A percentile compares a stretch with the other conserved stretches of the same genome.
These are phyloP conservation scores for Cercospora sp. DNA, from an alignment of 2,329 filamentous ascomycete genomes.

Conservation along the genomic window DNA sequence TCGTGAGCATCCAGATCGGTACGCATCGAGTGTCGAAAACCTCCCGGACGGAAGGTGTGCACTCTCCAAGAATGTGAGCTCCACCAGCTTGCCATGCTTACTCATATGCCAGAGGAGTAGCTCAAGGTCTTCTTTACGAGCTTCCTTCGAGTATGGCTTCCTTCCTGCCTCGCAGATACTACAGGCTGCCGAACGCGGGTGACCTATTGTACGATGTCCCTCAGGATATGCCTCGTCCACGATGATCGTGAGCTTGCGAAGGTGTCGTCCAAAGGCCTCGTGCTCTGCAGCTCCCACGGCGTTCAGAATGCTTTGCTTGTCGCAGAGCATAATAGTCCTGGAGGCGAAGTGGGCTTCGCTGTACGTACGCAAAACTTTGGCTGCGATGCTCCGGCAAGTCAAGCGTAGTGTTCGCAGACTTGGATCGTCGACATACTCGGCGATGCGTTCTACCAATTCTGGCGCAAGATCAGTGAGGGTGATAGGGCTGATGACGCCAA, in stretches of 20 bases:
- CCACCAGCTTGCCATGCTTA: not conserved
- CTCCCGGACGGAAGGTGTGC: not conserved
- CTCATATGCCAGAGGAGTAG: not conserved
- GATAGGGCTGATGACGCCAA: not conserved
- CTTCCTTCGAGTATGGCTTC: not conserved
- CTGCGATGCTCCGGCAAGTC: not conserved
- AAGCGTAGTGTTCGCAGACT: not conserved
- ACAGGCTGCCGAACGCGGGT: not conserved
- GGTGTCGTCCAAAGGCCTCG: not conserved
- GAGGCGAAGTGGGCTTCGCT: not conserved
- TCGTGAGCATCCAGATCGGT: not conserved
- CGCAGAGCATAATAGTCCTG: not conserved
- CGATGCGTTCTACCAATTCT: not conserved
- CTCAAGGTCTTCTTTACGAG: not conserved
- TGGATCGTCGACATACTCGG: not conserved
- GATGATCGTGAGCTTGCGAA: not conserved
- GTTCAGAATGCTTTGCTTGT: not conserved
- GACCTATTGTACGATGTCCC: not conserved
- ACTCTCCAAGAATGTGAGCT: not conserved
- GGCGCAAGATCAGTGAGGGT: not conserved
- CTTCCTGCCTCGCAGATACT: not conserved
- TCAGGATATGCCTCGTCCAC: not conserved
- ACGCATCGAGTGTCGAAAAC: not conserved
- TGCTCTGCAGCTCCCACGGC: not conserved
- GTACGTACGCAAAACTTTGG: not conserved